Evolutionary conservation across 805 yeast species (phyloP), one percentile per base, ranked within the genome.

Genomic region (Suhomyces emberorum): DNA sequence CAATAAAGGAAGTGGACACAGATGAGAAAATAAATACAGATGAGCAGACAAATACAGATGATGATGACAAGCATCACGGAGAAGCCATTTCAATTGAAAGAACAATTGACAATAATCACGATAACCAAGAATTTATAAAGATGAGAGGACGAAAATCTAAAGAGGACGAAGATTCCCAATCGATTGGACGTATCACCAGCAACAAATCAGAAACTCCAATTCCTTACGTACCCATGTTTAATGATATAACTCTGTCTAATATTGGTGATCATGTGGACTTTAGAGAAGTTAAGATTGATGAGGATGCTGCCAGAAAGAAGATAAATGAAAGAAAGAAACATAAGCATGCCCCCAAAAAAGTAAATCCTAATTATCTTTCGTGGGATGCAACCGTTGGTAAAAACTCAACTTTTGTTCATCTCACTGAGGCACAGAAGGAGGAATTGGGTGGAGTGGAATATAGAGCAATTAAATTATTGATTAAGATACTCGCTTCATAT

Each of bases 361-460:
- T 72, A 70, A 75, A 80, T 21, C 64, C 81, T 1, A 77, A 76
- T 39, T 93, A 89, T 49, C 65, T 91, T 16, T 88, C 97, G 0
- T 88, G 95, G 87, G 75, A 74, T 21, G 97, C 98, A 2, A 85
- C 93, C 0, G 74, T 93, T 24, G 98, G 96, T 8, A 75, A 97
- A 57, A 93, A 93, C 59, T 91, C 98, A 0, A 82, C 89, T 0
- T 93, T 93, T 67, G 83, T 88, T 2, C 83, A 83, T n/a, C 59
- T 93, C 29, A 77, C 86, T 3, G 86, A 80, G 23, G 81, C 74
- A 16, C 98, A 93, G 57, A 88, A 87, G 52, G 95, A 85, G 41
- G 99, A 93, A 57, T 64, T 93, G 26, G 99, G 98, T 25, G 99
- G 98, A 32, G 96, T 93, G 11, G 99, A 93, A 54, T 93, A 93